Conservation (phyloP, 2,329 filamentous ascomycete genomes). For the Stagonosporopsis vannaccii region DNA sequence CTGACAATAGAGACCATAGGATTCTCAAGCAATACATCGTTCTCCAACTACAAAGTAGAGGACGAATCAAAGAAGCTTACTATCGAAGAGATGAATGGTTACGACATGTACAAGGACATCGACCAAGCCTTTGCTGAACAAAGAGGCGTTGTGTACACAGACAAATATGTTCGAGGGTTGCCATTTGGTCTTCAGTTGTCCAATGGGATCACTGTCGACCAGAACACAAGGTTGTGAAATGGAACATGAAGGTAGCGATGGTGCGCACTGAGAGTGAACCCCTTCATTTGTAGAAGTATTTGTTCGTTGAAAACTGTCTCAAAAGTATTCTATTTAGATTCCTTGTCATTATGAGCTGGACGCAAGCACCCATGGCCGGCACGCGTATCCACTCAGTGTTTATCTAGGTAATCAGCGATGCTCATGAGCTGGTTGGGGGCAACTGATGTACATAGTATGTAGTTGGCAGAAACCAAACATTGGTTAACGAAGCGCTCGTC, state of each 20-base stretch:
- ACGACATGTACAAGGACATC: conserved; percentile 30
- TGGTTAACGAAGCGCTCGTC: too few relatives aligned
- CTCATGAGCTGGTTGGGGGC: too few relatives aligned
- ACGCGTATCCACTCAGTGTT: too few relatives aligned
- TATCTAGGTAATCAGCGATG: too few relatives aligned
- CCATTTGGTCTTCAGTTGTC: conserved; percentile 3
- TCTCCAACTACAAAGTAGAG: conserved; percentile 65
- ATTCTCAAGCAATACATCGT: conserved; percentile 67
- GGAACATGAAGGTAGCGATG: neutral
- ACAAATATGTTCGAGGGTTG: neutral
- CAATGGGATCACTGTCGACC: neutral
- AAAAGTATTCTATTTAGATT: too few relatives aligned
- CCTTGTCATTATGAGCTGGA: too few relatives aligned
- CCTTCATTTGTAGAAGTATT: neutral
- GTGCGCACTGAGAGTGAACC: neutral
- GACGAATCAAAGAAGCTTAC: conserved; percentile 68
- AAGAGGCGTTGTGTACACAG: neutral
- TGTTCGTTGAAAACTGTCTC: too few relatives aligned
- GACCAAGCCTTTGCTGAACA: conserved; percentile 15
- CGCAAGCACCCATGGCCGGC: too few relatives aligned
- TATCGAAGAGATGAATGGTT: conserved; percentile 72
- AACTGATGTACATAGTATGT: too few relatives aligned
- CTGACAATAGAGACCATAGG: neutral
- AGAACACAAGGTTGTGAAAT: neutral
- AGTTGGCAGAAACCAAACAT: too few relatives aligned